Evolutionary conservation across 2,329 filamentous ascomycete genomes (phyloP).

Genomic region (Rhynchosporium graminicola): DNA sequence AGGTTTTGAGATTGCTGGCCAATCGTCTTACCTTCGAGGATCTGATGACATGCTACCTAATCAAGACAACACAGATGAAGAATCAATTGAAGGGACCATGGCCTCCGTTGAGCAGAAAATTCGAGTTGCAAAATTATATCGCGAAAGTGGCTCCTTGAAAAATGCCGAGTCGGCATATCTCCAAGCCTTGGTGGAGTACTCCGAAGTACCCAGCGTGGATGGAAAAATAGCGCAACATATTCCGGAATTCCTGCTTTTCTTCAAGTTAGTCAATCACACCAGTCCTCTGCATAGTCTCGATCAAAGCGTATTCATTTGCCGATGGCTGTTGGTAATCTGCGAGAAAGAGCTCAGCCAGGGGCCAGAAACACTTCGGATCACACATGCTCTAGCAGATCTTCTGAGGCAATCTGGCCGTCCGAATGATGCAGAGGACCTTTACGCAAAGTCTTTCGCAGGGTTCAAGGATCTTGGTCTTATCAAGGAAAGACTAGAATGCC

Average conservation of each 20-base stretch:
- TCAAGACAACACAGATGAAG: conserved; percentile 6
- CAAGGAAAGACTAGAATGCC: conserved; percentile 17
- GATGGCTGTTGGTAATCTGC: conserved; percentile 16
- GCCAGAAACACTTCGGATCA: conserved; percentile 13
- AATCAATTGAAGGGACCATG: conserved; percentile 11
- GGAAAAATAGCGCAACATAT: conserved; percentile 13
- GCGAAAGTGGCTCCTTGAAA: conserved; percentile 11
- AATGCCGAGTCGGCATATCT: conserved; percentile 19
- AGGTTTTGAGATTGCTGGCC: conserved; percentile 8
- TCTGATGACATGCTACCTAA: conserved; percentile 16
- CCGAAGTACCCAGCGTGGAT: conserved; percentile 15
- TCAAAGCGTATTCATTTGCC: conserved; percentile 18
- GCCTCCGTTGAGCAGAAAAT: conserved; percentile 13
- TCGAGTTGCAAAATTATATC: conserved; percentile 10
- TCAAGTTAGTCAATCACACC: conserved; percentile 4
- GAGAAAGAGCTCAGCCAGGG: conserved; percentile 15
- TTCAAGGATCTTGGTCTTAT: conserved; percentile 8
- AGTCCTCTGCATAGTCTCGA: conserved; percentile 8
- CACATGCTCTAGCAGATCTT: conserved; percentile 14
- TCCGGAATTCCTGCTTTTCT: conserved; percentile 13
- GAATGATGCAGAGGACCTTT: conserved; percentile 13
- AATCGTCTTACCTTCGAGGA: conserved; percentile 13
- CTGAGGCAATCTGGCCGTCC: conserved; percentile 4
- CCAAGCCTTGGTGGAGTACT: conserved; percentile 16
- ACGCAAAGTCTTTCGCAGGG: conserved; percentile 12